A percentile compares a stretch with the other conserved stretches of the same genome.
Conservation (phyloP, 2,329 filamentous ascomycete genomes). For the Lachnellula cervina region DNA sequence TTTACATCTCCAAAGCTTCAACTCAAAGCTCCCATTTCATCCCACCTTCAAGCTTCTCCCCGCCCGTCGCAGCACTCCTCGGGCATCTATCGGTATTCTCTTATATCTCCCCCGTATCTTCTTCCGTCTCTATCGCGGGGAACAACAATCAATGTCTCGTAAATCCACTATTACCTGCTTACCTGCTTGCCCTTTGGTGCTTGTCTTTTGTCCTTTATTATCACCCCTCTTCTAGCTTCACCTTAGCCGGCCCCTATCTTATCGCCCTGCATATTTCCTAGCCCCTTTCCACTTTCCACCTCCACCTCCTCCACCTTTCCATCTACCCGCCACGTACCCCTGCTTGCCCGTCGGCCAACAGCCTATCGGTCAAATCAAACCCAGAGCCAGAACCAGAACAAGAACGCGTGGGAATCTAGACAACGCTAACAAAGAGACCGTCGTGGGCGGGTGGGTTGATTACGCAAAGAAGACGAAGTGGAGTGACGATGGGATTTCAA, state of each 20-base stretch:
- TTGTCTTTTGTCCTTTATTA: background rate
- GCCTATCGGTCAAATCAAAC: background rate
- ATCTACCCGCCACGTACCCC: background rate
- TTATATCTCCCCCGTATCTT: no score
- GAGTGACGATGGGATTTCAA: background rate
- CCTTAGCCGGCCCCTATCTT: background rate
- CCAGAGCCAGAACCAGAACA: background rate
- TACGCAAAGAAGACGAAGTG: background rate
- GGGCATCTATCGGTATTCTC: no score
- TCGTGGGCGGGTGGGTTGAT: no score
- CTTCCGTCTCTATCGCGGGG: no score
- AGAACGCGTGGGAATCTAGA: no score
- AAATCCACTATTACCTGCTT: no score
- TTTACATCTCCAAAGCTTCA: background rate
- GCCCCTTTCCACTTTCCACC: background rate
- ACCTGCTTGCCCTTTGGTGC: background rate
- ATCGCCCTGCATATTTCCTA: background rate
- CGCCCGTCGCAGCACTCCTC: no score
- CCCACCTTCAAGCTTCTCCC: background rate
- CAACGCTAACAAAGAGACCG: no score
- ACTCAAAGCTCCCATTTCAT: background rate
- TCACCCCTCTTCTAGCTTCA: background rate
- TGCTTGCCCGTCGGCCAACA: constrained; percentile 10
- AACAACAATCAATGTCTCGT: no score
- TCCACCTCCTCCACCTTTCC: background rate